Evolutionary conservation across 2,329 filamentous ascomycete genomes (phyloP).

Genomic region (Nemania sp.): DNA sequence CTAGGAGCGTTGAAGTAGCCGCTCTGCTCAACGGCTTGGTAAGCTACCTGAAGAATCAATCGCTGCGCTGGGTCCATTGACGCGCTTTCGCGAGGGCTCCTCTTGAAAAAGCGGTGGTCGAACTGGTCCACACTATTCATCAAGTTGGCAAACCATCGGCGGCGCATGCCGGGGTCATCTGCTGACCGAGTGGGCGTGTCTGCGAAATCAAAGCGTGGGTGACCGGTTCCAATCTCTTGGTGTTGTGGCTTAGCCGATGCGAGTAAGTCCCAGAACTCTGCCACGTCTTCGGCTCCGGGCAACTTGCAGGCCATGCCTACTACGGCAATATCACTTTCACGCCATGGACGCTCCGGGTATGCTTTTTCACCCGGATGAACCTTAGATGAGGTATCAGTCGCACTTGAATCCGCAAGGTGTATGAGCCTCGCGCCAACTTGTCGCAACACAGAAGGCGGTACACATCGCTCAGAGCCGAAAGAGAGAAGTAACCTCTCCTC

Average conservation of each 20-base stretch:
- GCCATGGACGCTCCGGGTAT: too few species aligned
- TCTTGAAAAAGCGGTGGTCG: conserved; percentile 34
- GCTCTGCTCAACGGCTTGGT: conserved; percentile 33
- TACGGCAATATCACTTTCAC: too few species aligned
- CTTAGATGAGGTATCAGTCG: too few species aligned
- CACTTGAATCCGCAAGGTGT: too few species aligned
- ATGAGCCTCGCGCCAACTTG: too few species aligned
- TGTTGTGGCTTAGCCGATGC: conserved; percentile 32
- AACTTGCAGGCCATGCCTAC: conserved; percentile 43
- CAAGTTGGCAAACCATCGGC: conserved; percentile 23
- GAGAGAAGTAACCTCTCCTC: too few species aligned
- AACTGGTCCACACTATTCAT: conserved; percentile 32
- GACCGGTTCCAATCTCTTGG: conserved; percentile 27
- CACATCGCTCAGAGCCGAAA: too few species aligned
- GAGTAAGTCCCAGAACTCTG: conserved; percentile 41
- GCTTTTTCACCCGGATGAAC: too few species aligned
- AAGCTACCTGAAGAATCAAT: conserved; percentile 25
- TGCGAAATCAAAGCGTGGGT: conserved; percentile 31
- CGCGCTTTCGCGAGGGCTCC: conserved; percentile 19
- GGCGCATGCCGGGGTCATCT: conserved; percentile 19
- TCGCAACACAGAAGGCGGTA: too few species aligned
- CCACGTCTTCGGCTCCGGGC: conserved; percentile 40
- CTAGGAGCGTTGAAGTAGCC: conserved; percentile 26
- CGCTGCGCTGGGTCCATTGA: conserved; percentile 24
- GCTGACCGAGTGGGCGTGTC: too few species aligned